phyloP scores from a whole-genome alignment of 2,329 filamentous ascomycete species.

The Cadophora gregata region DNA sequence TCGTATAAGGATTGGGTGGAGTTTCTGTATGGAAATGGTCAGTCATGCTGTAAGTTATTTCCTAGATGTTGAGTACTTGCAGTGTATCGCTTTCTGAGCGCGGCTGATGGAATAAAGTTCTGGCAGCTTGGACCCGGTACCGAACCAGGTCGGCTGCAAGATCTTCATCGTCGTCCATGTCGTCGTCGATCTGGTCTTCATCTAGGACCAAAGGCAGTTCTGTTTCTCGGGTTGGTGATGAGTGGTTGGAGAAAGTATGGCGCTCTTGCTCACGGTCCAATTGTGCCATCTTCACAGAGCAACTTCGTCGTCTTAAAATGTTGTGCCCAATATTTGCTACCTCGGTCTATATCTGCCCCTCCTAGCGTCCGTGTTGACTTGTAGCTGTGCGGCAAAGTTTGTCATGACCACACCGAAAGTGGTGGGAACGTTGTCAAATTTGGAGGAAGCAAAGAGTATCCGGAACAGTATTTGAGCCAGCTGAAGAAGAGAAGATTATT shows the following conservation, averaged over 20 bases:
- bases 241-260: conserved; percentile 13
- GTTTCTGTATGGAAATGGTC: conserved; percentile 32
- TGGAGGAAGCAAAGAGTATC: background rate
- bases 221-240: conserved; percentile 15
- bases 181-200: conserved; percentile 18
- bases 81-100: conserved; percentile 35
- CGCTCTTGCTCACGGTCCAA: conserved; percentile 14
- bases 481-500: background rate
- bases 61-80: conserved; percentile 24
- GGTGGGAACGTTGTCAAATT: background rate
- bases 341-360: conserved; percentile 13
- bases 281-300: conserved; percentile 17
- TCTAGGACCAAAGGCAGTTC: conserved; percentile 25
- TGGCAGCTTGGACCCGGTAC: conserved; percentile 17
- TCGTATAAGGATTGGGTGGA: conserved; percentile 44
- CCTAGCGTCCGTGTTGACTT: conserved; percentile 19
- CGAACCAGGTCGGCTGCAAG: conserved; percentile 23
- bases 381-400: background rate
- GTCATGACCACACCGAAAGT: conserved; percentile 9
- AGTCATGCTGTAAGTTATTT: background rate
- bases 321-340: background rate
- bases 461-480: background rate
- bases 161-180: conserved; percentile 20
- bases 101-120: conserved; percentile 33
- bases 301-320: background rate